phyloP scores from a whole-genome alignment of 2,329 filamentous ascomycete genomes.

The Verticillium nubilum region DNA sequence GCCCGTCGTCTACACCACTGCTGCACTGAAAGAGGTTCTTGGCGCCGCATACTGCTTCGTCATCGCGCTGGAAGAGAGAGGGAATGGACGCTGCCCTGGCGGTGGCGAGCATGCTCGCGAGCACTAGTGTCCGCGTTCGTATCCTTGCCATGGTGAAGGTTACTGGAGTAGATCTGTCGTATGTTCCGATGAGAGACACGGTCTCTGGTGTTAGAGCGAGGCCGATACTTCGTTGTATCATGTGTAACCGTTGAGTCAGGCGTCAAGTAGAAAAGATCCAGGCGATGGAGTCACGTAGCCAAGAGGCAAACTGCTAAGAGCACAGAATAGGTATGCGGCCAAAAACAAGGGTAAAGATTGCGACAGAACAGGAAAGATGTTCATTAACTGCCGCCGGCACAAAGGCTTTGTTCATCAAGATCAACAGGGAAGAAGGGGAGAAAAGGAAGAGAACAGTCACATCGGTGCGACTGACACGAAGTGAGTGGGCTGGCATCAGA shows the following conservation, averaged over 20 bases:
- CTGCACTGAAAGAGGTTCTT: conserved; percentile 46
- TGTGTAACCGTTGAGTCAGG: not conserved
- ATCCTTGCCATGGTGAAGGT: conserved; percentile 19
- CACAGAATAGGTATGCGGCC: not conserved
- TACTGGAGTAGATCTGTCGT: not conserved
- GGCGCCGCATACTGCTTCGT: conserved; percentile 41
- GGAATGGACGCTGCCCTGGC: conserved; percentile 31
- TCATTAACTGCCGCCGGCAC: not conserved
- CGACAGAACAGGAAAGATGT: not conserved
- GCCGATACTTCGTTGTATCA: not conserved
- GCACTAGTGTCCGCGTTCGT: conserved; percentile 27
- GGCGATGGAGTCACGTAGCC: not conserved
- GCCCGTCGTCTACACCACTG: conserved; percentile 51
- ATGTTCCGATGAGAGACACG: not conserved
- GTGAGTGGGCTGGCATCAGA: not conserved
- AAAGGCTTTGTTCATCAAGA: not conserved
- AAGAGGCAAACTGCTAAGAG: not conserved
- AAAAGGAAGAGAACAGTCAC: not conserved
- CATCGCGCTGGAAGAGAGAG: conserved; percentile 35
- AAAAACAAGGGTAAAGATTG: not conserved
- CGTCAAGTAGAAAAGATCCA: not conserved
- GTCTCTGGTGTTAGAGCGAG: not conserved
- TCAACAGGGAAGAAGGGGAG: not conserved
- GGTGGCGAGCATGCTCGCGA: conserved; percentile 32
- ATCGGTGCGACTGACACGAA: not conserved